Percentiles rank a stretch among this genome's conserved stretches.
phyloP scores from a whole-genome alignment of 2,329 filamentous ascomycete genomes.

The Hymenoscyphus occultus region DNA sequence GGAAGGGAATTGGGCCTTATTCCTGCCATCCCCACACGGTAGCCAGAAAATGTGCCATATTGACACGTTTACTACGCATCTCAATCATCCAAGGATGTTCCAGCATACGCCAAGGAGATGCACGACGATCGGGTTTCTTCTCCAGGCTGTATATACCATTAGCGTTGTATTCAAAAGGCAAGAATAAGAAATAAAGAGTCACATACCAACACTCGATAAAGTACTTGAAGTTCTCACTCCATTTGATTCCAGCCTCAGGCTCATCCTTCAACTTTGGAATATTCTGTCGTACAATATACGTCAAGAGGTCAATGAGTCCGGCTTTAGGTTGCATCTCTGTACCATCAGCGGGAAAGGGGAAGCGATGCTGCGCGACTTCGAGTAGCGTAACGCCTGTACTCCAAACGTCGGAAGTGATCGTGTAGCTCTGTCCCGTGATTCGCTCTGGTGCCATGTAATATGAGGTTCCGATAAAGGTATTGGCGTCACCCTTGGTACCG shows the following conservation, averaged over 20 bases:
- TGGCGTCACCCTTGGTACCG: slow-evolving; percentile 96
- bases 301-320: slow-evolving; percentile 89
- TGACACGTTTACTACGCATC: slow-evolving; percentile 93
- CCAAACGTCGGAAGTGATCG: slow-evolving; percentile 98
- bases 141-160: slow-evolving; percentile 64
- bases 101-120: slow-evolving; percentile 96
- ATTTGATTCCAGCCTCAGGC: slow-evolving; percentile 81
- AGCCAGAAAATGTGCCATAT: slow-evolving; percentile 90
- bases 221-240: slow-evolving; percentile 98
- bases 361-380: slow-evolving; percentile 98
- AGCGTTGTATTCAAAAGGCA: neutral
- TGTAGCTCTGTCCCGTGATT: slow-evolving; percentile 96
- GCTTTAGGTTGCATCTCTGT: slow-evolving; percentile 93
- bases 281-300: slow-evolving; percentile 93
- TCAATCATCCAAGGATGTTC: slow-evolving; percentile 99
- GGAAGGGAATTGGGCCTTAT: neutral
- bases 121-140: slow-evolving; percentile 82
- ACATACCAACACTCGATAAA: slow-evolving; percentile 99
- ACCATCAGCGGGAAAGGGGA: slow-evolving; percentile 95
- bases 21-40: slow-evolving; percentile 95
- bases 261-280: slow-evolving; percentile 97
- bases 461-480: slow-evolving; percentile 97
- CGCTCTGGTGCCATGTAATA: slow-evolving; percentile 99
- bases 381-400: slow-evolving; percentile 92
- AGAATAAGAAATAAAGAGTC: slow-evolving; percentile 12